Conservation (phyloP, 352 stramenopile species). For the Paralagenidium karlingii region DNA sequence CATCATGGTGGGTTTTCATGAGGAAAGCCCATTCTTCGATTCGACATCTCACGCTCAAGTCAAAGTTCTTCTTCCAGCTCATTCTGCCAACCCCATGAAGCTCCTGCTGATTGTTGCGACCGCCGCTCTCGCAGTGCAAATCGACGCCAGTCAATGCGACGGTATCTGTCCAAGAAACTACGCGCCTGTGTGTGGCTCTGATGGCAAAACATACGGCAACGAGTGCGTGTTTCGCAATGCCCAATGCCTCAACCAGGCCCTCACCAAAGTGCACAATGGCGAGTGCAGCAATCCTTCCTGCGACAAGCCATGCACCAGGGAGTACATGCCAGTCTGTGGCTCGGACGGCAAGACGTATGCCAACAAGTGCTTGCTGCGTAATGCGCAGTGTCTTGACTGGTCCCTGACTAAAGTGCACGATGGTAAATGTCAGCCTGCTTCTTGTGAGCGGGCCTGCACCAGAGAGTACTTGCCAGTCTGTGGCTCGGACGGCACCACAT, state of each 20-base stretch:
- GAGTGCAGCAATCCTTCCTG: too few relatives aligned
- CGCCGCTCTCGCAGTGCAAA: too few relatives aligned
- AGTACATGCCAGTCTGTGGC: constrained; percentile 6
- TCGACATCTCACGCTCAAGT: too few relatives aligned
- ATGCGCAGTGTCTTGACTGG: constrained; percentile 11
- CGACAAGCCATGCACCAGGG: constrained; percentile 10
- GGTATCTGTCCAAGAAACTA: too few relatives aligned
- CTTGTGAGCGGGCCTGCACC: constrained; percentile 8
- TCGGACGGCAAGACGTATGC: constrained; percentile 6
- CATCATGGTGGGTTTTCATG: too few relatives aligned
- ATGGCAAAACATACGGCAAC: constrained; percentile 13
- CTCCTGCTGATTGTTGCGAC: too few relatives aligned
- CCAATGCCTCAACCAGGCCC: constrained; percentile 1
- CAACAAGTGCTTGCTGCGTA: constrained; percentile 14
- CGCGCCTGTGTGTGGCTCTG: constrained; percentile 5
- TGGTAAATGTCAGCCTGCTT: too few relatives aligned
- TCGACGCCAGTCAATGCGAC: too few relatives aligned
- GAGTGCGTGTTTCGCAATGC: constrained; percentile 6
- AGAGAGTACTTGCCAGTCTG: constrained; percentile 10
- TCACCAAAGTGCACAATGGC: constrained; percentile 2
- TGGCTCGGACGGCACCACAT: constrained; percentile 13
- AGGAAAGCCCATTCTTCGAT: too few relatives aligned
- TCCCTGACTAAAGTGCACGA: too few relatives aligned
- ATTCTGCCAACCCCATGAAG: too few relatives aligned
- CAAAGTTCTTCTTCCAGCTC: too few relatives aligned